Percentiles rank a stretch among this genome's conserved stretches.
These are phyloP conservation scores for Urtica urens DNA, from an alignment of 306 rosid genomes.

Conservation along the genomic window DNA sequence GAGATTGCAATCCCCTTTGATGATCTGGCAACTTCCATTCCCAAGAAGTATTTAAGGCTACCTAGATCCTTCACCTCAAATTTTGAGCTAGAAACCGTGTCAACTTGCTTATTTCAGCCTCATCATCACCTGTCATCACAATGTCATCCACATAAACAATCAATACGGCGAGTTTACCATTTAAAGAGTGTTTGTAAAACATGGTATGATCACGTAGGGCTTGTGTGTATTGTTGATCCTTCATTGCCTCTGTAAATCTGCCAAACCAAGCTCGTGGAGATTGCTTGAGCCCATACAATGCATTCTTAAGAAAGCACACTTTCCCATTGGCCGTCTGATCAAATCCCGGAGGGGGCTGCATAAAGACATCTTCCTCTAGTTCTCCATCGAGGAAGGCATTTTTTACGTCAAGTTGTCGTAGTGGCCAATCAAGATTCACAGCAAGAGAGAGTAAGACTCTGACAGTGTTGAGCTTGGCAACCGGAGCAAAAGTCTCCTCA, in stretches of 20 bases:
- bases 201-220: not conserved
- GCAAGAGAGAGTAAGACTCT: not conserved
- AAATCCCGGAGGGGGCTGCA: not conserved
- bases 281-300: not conserved
- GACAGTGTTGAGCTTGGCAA: not conserved
- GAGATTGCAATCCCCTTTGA: too few species aligned
- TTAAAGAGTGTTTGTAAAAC: not conserved
- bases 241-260: not conserved
- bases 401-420: not conserved
- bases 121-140: not conserved
- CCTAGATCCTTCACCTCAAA: not conserved
- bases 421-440: not conserved
- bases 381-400: not conserved
- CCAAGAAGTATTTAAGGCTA: not conserved
- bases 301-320: not conserved
- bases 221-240: not conserved
- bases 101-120: not conserved
- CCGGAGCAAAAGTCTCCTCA: not conserved
- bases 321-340: not conserved
- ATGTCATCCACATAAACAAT: not conserved
- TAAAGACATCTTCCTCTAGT: not conserved
- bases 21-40: not conserved
- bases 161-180: not conserved
- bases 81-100: not conserved
- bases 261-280: too few species aligned